phyloP scores from a whole-genome alignment of 345 rosid species.

The Eucalyptus regnans region DNA sequence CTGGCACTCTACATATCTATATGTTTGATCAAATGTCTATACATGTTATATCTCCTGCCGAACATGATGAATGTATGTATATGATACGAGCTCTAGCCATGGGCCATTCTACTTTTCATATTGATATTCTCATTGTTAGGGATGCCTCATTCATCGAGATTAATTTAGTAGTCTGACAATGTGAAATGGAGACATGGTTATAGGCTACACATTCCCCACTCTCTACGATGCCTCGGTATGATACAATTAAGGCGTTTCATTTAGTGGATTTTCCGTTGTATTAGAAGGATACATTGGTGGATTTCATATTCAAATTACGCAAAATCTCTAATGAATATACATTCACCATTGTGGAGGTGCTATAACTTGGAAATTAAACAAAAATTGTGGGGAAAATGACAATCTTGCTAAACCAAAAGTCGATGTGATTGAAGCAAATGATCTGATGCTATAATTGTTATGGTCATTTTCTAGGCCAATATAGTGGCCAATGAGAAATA shows the following conservation, averaged over 20 bases:
- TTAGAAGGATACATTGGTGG: accelerated
- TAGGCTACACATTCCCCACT: background rate
- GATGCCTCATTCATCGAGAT: background rate
- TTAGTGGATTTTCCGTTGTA: accelerated
- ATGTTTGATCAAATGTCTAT: background rate
- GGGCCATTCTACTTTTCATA: background rate
- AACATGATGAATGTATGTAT: background rate
- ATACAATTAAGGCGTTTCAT: background rate
- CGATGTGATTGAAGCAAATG: no score
- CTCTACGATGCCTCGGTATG: background rate
- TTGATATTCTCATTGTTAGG: background rate
- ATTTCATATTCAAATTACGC: accelerated
- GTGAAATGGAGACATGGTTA: background rate
- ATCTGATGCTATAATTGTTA: accelerated
- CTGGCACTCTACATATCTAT: accelerated
- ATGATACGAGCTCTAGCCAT: background rate
- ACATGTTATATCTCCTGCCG: background rate
- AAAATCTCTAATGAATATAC: no score
- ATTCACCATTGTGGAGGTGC: no score
- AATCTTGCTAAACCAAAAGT: no score
- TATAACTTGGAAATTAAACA: no score
- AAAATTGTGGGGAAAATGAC: no score
- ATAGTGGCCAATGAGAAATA: no score
- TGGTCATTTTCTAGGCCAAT: no score
- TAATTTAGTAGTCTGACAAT: background rate